Evolutionary conservation across 345 rosid species (phyloP), one percentile per base, ranked within the genome.

Genomic region (Hevea brasiliensis): DNA sequence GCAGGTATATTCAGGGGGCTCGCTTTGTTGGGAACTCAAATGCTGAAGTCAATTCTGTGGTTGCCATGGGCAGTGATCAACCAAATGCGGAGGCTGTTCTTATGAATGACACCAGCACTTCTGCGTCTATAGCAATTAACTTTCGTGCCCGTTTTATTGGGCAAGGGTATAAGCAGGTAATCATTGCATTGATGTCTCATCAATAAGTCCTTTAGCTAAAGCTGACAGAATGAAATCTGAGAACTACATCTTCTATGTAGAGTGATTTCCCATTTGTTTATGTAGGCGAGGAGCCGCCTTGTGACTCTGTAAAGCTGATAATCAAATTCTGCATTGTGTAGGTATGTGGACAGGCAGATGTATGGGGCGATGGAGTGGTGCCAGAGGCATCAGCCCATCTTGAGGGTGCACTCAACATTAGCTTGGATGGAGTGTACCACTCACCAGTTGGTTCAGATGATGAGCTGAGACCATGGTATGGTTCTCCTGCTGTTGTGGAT

Each of bases 331-430:
- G 45, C 44, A 2, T 58, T 40, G 27, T 54, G 47, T 54, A 90
- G 93, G 93, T 92, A 42, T 92, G 95, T 21, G 97, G 97, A 74
- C 77, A 78, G 81, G 97, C 97, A 73, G 90, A 92, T 71, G 98
- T 88, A 18, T 92, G 97, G 98, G 98, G 98, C 15, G 98, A 92
- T 73, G 98, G 98, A 56, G 95, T 94, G 9, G 98, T 94, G 56
- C 98, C 95, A 2, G 97, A 90, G 81, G 85, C 71, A 69, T 88
- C 97, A 21, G 97, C 97, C 4, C 90, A 94, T 79, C 79, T 92
- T 48, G 90, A 89, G 7, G 97, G 97, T 24, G 97, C 97, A 12
- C 85, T 89, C 2, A 92, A 94, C 70, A 68, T 92, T 57, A 90
- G 88, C 84, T 80, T 92, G 61, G 89, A 90, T 17, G 92, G 93